Evolutionary conservation across 371 early-diverging fungal species (phyloP).

Genomic region (Actinomortierella wolfii): DNA sequence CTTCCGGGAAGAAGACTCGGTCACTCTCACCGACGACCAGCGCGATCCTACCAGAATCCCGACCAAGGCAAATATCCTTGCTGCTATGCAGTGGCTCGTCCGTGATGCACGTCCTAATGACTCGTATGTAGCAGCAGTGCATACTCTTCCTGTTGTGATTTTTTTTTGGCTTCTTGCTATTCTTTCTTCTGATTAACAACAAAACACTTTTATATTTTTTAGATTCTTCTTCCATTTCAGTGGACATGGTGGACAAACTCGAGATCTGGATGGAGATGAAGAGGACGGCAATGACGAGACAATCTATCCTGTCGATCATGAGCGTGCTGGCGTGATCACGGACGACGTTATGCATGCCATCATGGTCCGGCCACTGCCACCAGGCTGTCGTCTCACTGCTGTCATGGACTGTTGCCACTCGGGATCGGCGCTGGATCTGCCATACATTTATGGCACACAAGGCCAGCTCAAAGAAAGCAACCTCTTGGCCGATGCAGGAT

Average conservation of each 20-base stretch:
- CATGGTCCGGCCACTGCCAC: constrained; percentile 83
- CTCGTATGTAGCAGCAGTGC: constrained; percentile 65
- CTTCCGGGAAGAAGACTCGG: constrained; percentile 75
- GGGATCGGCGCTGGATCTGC: constrained; percentile 89
- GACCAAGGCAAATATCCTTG: constrained; percentile 80
- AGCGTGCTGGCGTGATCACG: constrained; percentile 74
- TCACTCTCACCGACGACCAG: constrained; percentile 89
- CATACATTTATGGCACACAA: constrained; percentile 79
- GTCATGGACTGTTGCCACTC: constrained; percentile 91
- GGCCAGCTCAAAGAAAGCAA: constrained; percentile 66
- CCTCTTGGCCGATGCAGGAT: constrained; percentile 61
- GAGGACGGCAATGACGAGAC: constrained; percentile 85
- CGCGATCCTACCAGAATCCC: constrained; percentile 68
- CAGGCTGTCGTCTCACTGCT: constrained; percentile 85
- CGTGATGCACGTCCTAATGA: constrained; percentile 84
- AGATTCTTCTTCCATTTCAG: constrained; percentile 88
- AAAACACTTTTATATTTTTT: background rate
- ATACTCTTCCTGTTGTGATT: too few relatives aligned
- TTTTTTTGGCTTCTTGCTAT: too few relatives aligned
- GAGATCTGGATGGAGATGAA: constrained; percentile 82
- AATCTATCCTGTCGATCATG: constrained; percentile 88
- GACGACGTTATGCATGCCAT: constrained; percentile 88
- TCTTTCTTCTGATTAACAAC: background rate
- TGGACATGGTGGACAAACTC: constrained; percentile 83
- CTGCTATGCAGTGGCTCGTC: constrained; percentile 91